These are phyloP conservation scores for Allantophomopsis lycopodina DNA, from an alignment of 2,329 filamentous ascomycete genomes.

Conservation along the genomic window DNA sequence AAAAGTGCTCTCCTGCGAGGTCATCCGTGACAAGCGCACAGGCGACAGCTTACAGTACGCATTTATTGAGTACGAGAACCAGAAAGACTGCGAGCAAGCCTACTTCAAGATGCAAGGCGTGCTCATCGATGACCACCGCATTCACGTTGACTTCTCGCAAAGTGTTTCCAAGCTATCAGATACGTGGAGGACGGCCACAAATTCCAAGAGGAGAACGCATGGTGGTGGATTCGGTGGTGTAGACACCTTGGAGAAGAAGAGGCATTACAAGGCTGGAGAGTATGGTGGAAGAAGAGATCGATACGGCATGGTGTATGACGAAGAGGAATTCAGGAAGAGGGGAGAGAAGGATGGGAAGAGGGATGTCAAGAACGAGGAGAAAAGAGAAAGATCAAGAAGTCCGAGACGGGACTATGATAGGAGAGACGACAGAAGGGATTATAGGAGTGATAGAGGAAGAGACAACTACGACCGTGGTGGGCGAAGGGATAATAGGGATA, in stretches of 20 bases:
- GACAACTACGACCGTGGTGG: too few species aligned
- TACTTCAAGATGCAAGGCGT: slow-evolving; percentile 99
- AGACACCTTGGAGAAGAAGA: slow-evolving; percentile 72
- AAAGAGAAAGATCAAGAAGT: slow-evolving; percentile 17
- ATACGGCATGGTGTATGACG: slow-evolving; percentile 75
- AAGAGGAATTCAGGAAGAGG: slow-evolving; percentile 47
- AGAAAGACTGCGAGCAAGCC: slow-evolving; percentile 82
- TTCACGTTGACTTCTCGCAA: slow-evolving; percentile 97
- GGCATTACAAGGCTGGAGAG: slow-evolving; percentile 60
- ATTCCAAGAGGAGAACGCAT: slow-evolving; percentile 54
- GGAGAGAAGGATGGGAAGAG: slow-evolving; percentile 24
- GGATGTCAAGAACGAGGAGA: slow-evolving; percentile 11
- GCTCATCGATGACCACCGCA: slow-evolving; percentile 90
- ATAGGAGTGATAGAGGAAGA: too few species aligned
- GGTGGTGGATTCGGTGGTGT: slow-evolving; percentile 85
- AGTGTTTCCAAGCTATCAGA: slow-evolving; percentile 81
- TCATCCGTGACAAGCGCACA: slow-evolving; percentile 87
- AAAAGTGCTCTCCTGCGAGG: slow-evolving; percentile 87
- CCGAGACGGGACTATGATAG: slow-evolving; percentile 10
- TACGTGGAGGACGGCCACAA: slow-evolving; percentile 76
- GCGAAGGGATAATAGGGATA: too few species aligned
- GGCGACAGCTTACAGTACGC: slow-evolving; percentile 94
- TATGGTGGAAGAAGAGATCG: slow-evolving; percentile 26
- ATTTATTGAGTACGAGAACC: slow-evolving; percentile 92
- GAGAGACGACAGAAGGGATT: not conserved